Evolutionary conservation across 768 basidiomycete species (phyloP).

Genomic region (Rubroboletus satanas): DNA sequence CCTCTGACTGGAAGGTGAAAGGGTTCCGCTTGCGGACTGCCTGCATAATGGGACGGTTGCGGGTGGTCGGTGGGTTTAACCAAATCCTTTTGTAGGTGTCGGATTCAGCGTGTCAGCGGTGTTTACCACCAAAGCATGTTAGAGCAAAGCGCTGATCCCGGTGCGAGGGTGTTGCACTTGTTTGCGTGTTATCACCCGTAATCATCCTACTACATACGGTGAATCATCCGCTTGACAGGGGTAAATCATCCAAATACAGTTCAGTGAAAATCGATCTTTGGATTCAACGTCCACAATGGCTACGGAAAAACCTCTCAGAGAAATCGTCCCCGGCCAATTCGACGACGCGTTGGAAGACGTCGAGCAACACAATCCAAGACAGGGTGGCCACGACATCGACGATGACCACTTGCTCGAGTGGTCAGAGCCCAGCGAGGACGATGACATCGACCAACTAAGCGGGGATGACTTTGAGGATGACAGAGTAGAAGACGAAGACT

Average conservation of each 20-base stretch:
- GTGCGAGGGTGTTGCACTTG: slow-evolving; percentile 18
- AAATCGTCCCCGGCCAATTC: slow-evolving; percentile 52
- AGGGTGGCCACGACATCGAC: slow-evolving; percentile 44
- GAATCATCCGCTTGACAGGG: slow-evolving; percentile 5
- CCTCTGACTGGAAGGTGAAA: slow-evolving; percentile 37
- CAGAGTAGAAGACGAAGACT: slow-evolving; percentile 82
- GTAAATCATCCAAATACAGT: slow-evolving; percentile 9
- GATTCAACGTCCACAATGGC: slow-evolving; percentile 17
- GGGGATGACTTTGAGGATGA: slow-evolving; percentile 53
- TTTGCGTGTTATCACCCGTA: slow-evolving; percentile 9
- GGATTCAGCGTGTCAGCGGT: slow-evolving; percentile 1
- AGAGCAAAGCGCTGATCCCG: slow-evolving; percentile 1
- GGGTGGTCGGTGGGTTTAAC: not conserved
- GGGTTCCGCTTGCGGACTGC: slow-evolving; percentile 44
- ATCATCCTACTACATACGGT: not conserved
- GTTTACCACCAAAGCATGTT: not conserved
- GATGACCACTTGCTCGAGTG: slow-evolving; percentile 30
- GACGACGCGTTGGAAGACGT: slow-evolving; percentile 50
- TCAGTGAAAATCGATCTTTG: not conserved
- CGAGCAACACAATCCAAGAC: slow-evolving; percentile 15
- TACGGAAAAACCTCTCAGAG: slow-evolving; percentile 9
- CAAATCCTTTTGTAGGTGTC: slow-evolving; percentile 6
- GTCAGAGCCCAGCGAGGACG: slow-evolving; percentile 28
- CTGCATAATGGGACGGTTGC: slow-evolving; percentile 18
- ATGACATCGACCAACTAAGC: slow-evolving; percentile 30